phyloP scores from a whole-genome alignment of 495 filamentous ascomycete genomes.

The Penicillium taxi region DNA sequence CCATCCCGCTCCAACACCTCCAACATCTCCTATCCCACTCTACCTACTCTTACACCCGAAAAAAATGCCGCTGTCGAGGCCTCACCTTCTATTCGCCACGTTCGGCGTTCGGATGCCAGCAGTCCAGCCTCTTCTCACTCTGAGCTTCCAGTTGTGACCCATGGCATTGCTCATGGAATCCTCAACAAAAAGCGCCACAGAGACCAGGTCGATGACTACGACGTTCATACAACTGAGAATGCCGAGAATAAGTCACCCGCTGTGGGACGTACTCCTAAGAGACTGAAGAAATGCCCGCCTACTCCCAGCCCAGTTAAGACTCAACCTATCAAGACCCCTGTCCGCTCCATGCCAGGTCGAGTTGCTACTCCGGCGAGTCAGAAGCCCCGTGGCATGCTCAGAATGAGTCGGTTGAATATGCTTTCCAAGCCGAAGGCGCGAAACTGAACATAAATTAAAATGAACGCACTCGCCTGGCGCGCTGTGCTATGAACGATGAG shows the following conservation, averaged over 20 bases:
- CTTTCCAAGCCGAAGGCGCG: constrained; percentile 44
- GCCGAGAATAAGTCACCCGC: constrained; percentile 36
- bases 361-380: constrained; percentile 27
- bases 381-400: constrained; percentile 33
- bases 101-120: constrained; percentile 24
- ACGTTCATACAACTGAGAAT: constrained; percentile 41
- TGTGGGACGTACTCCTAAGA: constrained; percentile 37
- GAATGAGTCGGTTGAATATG: constrained; percentile 44
- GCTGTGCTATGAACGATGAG: constrained; percentile 1
- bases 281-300: constrained; percentile 30
- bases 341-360: constrained; percentile 26
- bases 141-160: constrained; percentile 45
- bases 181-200: constrained; percentile 65
- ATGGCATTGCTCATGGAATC: constrained; percentile 68
- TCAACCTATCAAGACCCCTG: constrained; percentile 25
- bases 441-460: constrained; percentile 9
- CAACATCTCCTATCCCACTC: constrained; percentile 37
- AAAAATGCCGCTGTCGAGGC: constrained; percentile 4
- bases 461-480: constrained; percentile 9
- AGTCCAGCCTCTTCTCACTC: constrained; percentile 12
- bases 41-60: constrained; percentile 35
- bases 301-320: constrained; percentile 34
- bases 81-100: constrained; percentile 31
- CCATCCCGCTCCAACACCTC: constrained; percentile 18
- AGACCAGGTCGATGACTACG: constrained; percentile 30